Evolutionary conservation across 441 rosid species (phyloP), one percentile per base, ranked within the genome.

Genomic region (Adansonia rubrostipa): DNA sequence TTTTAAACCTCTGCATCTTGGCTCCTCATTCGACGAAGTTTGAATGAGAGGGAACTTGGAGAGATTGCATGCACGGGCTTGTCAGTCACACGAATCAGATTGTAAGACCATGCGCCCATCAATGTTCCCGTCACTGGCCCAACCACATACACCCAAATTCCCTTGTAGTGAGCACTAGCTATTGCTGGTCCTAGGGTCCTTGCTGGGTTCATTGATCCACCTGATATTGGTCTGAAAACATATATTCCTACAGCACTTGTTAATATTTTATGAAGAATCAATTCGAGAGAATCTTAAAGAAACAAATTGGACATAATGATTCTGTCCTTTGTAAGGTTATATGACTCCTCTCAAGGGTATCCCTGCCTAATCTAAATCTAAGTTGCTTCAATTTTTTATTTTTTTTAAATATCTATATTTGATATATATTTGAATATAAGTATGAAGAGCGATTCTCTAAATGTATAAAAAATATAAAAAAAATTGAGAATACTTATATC

Each of bases 131-230:
- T 79, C 66, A 81, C 79, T 3, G 95, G 95, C 69, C 93, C 93
- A 1, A 89, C 71, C 13, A 89, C 2, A 70, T 91, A 91, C 9
- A 91, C 88, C 93, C 93, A 91, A 69, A 91, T 8, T 33, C 82
- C 88, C 79, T 87, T 85, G 78, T 84, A 91, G 81, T 86, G 77
- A 40, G 76, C 68, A 77, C 93, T 89, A 40, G 93, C 95, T 58
- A 91, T 50, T 47, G 94, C 93, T 42, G 93, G 93, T 67, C 90
- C 90, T 19, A 91, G 44, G 74, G 87, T 84, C 80, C 96, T 92
- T 64, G 89, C 92, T 42, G 91, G 93, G 86, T 89, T 89, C 93
- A 88, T 92, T 20, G 92, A 90, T 77, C 94, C 94, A 73, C 92
- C 91, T 22, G 88, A 87, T 77, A 87, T 76, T 62, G 89, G 93